Conservation (phyloP, 2,329 filamentous ascomycete species). For the Epichloe gansuensis region DNA sequence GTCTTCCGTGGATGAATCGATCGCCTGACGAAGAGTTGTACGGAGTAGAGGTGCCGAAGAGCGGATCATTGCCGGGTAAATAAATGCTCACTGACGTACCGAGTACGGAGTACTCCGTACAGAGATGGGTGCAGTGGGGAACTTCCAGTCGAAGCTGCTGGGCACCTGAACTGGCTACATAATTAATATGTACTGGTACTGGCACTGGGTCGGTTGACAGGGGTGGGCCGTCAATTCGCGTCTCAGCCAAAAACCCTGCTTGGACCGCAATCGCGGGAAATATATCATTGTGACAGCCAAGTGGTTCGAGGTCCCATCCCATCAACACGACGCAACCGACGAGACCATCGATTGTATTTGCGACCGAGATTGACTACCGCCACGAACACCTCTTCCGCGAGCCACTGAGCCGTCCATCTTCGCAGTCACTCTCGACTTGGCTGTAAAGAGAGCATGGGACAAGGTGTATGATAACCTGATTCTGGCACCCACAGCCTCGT, state of each 20-base stretch:
- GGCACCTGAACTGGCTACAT: neutral
- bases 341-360: neutral
- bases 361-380: neutral
- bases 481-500: neutral
- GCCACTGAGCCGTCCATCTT: neutral
- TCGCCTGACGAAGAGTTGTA: neutral
- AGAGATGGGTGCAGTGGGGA: no score
- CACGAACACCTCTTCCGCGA: neutral
- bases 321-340: neutral
- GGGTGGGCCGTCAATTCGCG: conserved; percentile 4
- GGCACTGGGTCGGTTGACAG: neutral
- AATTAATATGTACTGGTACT: neutral
- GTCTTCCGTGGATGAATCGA: neutral
- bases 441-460: conserved; percentile 1
- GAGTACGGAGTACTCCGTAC: neutral
- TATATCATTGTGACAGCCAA: neutral
- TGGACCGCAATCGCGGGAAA: neutral
- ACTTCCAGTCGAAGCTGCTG: neutral
- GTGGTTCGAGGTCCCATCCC: neutral
- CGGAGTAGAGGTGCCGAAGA: neutral
- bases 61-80: conserved; percentile 5
- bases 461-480: conserved; percentile 2
- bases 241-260: conserved; percentile 6
- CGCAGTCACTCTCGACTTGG: neutral
- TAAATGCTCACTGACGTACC: neutral